Conservation (phyloP, 2,329 filamentous ascomycete species). For the Didymella keratinophila region DNA sequence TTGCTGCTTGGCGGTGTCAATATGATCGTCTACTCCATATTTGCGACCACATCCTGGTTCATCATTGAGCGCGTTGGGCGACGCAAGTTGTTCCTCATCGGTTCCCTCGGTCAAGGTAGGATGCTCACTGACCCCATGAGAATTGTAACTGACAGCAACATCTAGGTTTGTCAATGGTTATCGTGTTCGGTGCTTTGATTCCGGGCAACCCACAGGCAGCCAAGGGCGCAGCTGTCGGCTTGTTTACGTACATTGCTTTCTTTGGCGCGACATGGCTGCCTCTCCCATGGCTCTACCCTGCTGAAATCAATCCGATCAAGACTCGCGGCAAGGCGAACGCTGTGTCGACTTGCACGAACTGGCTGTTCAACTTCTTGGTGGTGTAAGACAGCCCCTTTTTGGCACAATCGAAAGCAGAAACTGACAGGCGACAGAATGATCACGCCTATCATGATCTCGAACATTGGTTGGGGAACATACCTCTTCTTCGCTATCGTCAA, state of each 20-base stretch:
- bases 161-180: slow-evolving; percentile 60
- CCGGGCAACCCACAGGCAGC: slow-evolving; percentile 45
- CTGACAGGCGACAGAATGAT: slow-evolving; percentile 35
- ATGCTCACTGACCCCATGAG: no score
- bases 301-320: slow-evolving; percentile 61
- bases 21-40: slow-evolving; percentile 65
- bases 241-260: slow-evolving; percentile 72
- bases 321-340: slow-evolving; percentile 63
- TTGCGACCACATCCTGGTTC: slow-evolving; percentile 68
- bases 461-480: slow-evolving; percentile 50
- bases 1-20: slow-evolving; percentile 59
- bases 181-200: slow-evolving; percentile 51
- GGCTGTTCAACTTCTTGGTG: slow-evolving; percentile 59
- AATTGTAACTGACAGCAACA: no score
- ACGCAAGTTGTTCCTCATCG: slow-evolving; percentile 53
- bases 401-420: background rate
- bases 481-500: slow-evolving; percentile 61
- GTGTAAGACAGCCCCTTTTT: slow-evolving; percentile 21
- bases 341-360: slow-evolving; percentile 61
- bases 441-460: slow-evolving; percentile 46
- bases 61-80: slow-evolving; percentile 68
- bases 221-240: slow-evolving; percentile 62
- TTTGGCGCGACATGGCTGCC: slow-evolving; percentile 71
- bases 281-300: slow-evolving; percentile 64
- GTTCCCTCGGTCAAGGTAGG: slow-evolving; percentile 56